A percentile compares a stretch with the other conserved stretches of the same genome.
Evolutionary conservation across 2,329 filamentous ascomycete genomes (phyloP).

Genomic region (Aschersonia sp.): DNA sequence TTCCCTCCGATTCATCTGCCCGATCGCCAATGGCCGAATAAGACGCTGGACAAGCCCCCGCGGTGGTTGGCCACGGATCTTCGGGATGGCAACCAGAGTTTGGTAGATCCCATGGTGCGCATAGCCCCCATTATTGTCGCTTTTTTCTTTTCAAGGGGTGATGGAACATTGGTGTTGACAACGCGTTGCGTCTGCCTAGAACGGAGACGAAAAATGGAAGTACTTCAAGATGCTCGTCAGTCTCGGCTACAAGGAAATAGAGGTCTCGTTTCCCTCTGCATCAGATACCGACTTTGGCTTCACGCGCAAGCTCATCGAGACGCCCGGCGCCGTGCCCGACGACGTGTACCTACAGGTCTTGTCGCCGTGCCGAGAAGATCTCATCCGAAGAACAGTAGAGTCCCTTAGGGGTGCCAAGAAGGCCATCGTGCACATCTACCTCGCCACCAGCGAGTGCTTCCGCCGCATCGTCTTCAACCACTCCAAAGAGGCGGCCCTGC

Average conservation of each 20-base stretch:
- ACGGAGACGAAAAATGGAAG: constrained; percentile 84
- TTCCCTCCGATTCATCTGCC: constrained; percentile 47
- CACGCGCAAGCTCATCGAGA: constrained; percentile 73
- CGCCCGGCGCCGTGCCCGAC: constrained; percentile 68
- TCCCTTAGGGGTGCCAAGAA: constrained; percentile 83
- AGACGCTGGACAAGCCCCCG: constrained; percentile 69
- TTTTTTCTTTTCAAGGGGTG: background rate
- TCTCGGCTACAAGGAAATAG: constrained; percentile 94
- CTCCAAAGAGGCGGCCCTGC: constrained; percentile 67
- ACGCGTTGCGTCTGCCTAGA: constrained; percentile 31
- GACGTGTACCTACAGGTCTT: constrained; percentile 89
- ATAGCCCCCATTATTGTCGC: no score
- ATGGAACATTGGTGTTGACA: background rate
- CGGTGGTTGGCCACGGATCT: constrained; percentile 77
- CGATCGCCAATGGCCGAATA: constrained; percentile 71
- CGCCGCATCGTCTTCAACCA: constrained; percentile 81
- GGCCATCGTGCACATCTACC: constrained; percentile 87
- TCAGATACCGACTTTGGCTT: constrained; percentile 96
- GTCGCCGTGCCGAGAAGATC: constrained; percentile 79
- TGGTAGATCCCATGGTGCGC: constrained; percentile 81
- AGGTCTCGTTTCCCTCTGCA: constrained; percentile 88
- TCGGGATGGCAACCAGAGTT: constrained; percentile 85
- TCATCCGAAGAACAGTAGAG: constrained; percentile 81
- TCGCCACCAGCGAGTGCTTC: constrained; percentile 94
- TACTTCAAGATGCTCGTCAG: constrained; percentile 93